Percentiles rank a stretch among this genome's conserved stretches.
These are phyloP conservation scores for Angomonas ambiguus DNA, from an alignment of 208 protist species.

Conservation along the genomic window DNA sequence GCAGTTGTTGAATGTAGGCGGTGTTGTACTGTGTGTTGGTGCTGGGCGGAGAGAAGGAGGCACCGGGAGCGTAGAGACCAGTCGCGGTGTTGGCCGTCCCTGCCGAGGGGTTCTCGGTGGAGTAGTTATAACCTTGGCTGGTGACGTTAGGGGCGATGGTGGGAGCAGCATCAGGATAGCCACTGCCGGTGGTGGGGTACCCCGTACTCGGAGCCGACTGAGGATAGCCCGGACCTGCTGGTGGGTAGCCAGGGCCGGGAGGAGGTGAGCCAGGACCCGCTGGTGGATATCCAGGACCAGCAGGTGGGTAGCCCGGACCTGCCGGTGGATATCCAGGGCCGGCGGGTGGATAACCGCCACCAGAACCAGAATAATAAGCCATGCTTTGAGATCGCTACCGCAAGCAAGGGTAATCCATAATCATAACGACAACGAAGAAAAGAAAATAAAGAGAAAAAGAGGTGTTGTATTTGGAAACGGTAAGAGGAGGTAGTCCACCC, in stretches of 20 bases:
- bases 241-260: background rate
- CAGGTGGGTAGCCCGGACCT: background rate
- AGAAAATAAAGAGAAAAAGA: background rate
- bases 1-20: slow-evolving; percentile 11
- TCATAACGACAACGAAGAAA: background rate
- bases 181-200: slow-evolving; percentile 8
- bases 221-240: slow-evolving; percentile 27
- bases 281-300: background rate
- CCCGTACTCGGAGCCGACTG: slow-evolving; percentile 10
- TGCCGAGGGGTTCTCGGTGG: slow-evolving; percentile 11
- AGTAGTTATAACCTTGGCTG: slow-evolving; percentile 21
- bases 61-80: slow-evolving; percentile 24
- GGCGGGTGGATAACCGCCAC: background rate
- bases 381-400: background rate
- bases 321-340: background rate
- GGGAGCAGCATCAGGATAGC: background rate
- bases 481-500: too few relatives aligned
- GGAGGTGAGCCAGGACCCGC: background rate
- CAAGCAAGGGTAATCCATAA: background rate
- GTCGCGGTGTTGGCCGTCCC: slow-evolving; percentile 9
- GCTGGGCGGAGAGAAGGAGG: background rate
- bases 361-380: background rate
- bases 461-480: too few relatives aligned
- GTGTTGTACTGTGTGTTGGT: slow-evolving; percentile 15
- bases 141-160: slow-evolving; percentile 14